These are phyloP conservation scores for Coemansia sp. DNA, from an alignment of 192 early-diverging fungal genomes.

Conservation along the genomic window DNA sequence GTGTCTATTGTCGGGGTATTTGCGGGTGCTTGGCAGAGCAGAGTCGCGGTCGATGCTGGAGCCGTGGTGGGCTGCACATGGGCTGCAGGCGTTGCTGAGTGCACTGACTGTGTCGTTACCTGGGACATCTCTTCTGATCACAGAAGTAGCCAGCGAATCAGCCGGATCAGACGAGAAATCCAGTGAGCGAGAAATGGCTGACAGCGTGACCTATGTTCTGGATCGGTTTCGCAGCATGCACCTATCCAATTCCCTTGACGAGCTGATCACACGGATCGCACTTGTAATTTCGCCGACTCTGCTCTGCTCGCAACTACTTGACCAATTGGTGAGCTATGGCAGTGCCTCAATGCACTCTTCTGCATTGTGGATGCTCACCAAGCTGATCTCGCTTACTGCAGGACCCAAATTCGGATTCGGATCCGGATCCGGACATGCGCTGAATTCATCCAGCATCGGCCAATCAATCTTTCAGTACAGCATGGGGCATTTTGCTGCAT, in stretches of 20 bases:
- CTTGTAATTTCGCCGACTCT: neutral
- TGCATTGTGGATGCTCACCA: slow-evolving; percentile 34
- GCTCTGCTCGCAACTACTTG: slow-evolving; percentile 24
- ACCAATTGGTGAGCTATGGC: neutral
- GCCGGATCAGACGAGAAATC: neutral
- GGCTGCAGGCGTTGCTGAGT: slow-evolving; percentile 13
- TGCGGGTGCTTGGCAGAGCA: slow-evolving; percentile 9
- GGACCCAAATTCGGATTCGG: no score
- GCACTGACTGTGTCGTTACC: slow-evolving; percentile 28
- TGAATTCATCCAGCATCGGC: neutral
- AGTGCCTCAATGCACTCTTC: neutral
- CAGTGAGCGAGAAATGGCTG: neutral
- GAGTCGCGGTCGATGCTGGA: slow-evolving; percentile 4
- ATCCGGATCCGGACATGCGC: no score
- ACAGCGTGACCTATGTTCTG: slow-evolving; percentile 11
- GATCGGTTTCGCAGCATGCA: slow-evolving; percentile 12
- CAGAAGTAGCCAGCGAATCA: neutral
- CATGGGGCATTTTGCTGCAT: slow-evolving; percentile 8
- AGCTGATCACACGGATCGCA: slow-evolving; percentile 6
- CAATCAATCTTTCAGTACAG: slow-evolving; percentile 27
- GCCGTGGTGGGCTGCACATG: slow-evolving; percentile 31
- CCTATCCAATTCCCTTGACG: slow-evolving; percentile 14
- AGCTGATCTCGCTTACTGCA: no score
- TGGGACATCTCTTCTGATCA: slow-evolving; percentile 28
- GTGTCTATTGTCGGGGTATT: slow-evolving; percentile 9